phyloP scores from a whole-genome alignment of 2,329 filamentous ascomycete species.

The Ascochyta pisi region DNA sequence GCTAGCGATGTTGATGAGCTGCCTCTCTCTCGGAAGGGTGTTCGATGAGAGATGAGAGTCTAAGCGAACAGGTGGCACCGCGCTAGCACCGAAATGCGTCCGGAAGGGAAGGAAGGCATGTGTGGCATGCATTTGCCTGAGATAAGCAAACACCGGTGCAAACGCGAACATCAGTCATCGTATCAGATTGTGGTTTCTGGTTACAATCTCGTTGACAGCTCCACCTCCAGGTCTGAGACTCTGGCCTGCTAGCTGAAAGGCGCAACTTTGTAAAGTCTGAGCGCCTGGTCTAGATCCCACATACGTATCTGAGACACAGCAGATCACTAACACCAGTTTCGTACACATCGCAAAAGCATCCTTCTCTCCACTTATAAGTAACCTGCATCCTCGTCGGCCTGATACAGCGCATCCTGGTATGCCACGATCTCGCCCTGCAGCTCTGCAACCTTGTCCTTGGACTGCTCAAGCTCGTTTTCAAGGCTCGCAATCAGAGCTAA shows the following conservation, averaged over 20 bases:
- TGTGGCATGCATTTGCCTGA: background rate
- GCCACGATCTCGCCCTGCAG: slow-evolving; percentile 13
- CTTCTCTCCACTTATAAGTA: background rate
- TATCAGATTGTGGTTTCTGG: background rate
- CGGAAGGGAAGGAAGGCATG: background rate
- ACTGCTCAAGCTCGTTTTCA: slow-evolving; percentile 1
- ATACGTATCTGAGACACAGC: slow-evolving; percentile 1
- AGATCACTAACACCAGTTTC: background rate
- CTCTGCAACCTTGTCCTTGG: background rate
- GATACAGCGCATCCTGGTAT: slow-evolving; percentile 11
- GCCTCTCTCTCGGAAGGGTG: background rate
- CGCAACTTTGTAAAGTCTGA: background rate
- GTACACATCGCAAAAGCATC: background rate
- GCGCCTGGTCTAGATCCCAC: background rate
- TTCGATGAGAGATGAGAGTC: background rate
- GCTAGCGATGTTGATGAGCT: slow-evolving; percentile 2
- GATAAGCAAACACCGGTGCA: background rate
- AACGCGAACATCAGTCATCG: background rate
- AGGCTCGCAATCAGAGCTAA: slow-evolving; percentile 6
- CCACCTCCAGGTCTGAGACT: background rate
- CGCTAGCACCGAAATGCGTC: slow-evolving; percentile 6
- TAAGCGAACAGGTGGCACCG: slow-evolving; percentile 11
- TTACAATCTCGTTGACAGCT: background rate
- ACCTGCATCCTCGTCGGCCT: slow-evolving; percentile 3
- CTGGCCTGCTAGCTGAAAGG: background rate